Evolutionary conservation across 257 asterid species (phyloP), one percentile per base, ranked within the genome.

Genomic region (Eustoma russellianum): DNA sequence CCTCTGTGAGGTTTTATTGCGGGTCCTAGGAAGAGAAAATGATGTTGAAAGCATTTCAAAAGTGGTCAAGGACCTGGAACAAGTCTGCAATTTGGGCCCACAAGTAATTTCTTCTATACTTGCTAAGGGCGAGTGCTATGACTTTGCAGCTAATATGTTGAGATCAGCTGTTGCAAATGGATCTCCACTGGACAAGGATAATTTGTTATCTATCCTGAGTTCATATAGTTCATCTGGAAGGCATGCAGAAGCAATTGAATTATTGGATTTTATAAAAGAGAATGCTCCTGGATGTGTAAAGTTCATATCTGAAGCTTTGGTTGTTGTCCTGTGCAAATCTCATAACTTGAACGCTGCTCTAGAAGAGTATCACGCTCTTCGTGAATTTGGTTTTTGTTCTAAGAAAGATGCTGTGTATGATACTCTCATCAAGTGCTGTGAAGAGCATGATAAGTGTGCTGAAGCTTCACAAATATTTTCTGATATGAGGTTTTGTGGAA

Each of bases 391-490:
- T 73, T 64, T 67, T 33, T 53, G 44, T 61, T 35, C 41, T 57
- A 75, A 79, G 47, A 77, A 86, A 65, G 59, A 59, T 64, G 75
- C 80, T 62, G 74, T 85, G 86, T 84, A 69, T 46, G 88, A 82
- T 60, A 66, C 73, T 67, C 75, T 87, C 63, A 81, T 91, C 69
- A 73, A 70, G 69, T 73, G 80, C 49, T 91, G 94, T 41, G 63
- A 30, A 17, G 88, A 81, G 73, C 77, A 73, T 12, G 84, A 77
- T 41, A 56, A 35, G 52, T 74, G 79, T 65, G 65, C 80, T 58
- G 96, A 85, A 70, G 97, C 97, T 76, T 87, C 87, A 66, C 95
- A 87, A 62, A 72, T 91, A 66, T 79, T 75, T 76, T 87, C 97
- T 16, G 93, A 91, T 65, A 84, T 88, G 98, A 72, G 74, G 77